Conservation (phyloP, 1,139 yeast species). For the Saccharomyces pastorianus region DNA sequence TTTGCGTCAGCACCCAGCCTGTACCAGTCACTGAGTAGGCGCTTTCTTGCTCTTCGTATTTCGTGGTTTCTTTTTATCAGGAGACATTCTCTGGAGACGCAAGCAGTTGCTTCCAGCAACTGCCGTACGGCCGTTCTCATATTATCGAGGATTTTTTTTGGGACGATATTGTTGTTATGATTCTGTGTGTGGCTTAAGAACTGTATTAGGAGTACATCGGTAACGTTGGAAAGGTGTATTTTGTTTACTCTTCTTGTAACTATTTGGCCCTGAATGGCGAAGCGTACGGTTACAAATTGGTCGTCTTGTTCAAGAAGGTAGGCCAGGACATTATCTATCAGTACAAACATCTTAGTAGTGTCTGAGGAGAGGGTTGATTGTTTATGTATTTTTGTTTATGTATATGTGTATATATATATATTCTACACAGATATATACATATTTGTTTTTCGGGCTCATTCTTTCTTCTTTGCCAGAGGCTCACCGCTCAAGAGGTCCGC, state of each 20-base stretch:
- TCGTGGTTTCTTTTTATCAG: conserved; percentile 63
- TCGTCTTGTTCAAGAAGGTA: conserved; percentile 1
- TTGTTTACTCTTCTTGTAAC: conserved; percentile 2
- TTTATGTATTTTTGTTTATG: conserved; percentile 1
- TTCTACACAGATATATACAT: conserved; percentile 1
- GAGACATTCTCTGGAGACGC: conserved; percentile 75
- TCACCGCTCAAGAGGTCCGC: conserved; percentile 1
- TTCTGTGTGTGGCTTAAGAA: conserved; percentile 66
- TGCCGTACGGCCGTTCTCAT: conserved; percentile 80
- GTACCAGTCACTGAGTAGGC: conserved; percentile 84
- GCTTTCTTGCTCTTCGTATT: conserved; percentile 68
- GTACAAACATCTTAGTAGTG: conserved; percentile 33
- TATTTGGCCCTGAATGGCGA: conserved; percentile 6
- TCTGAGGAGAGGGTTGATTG: conserved; percentile 44
- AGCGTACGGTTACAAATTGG: neutral
- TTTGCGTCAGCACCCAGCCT: conserved; percentile 81
- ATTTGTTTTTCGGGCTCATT: conserved; percentile 1
- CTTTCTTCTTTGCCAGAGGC: neutral
- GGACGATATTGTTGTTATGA: conserved; percentile 24
- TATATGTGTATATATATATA: neutral
- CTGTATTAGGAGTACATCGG: conserved; percentile 61
- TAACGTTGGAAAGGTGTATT: conserved; percentile 40
- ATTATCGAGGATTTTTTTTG: conserved; percentile 39
- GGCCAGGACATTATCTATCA: neutral
- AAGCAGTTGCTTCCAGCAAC: conserved; percentile 67